Evolutionary conservation across 305 asterid genomes (phyloP).

Genomic region (Ajuga reptans): DNA sequence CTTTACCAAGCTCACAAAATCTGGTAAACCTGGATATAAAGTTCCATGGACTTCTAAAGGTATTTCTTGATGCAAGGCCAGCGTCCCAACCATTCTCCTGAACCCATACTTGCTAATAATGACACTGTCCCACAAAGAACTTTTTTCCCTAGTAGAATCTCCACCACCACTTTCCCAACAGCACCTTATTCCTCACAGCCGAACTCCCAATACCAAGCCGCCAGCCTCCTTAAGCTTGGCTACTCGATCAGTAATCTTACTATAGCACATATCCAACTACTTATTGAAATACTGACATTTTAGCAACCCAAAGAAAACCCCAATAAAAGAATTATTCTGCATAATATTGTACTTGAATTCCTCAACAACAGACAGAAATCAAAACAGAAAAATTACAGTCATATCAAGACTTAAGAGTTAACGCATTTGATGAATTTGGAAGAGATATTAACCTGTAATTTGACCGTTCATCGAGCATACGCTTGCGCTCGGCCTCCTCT

Average conservation of each 20-base stretch:
- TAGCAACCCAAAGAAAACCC: background rate
- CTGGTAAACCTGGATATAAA: too few relatives aligned
- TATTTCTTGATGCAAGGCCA: too few relatives aligned
- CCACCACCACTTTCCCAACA: too few relatives aligned
- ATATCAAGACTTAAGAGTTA: background rate
- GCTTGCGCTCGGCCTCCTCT: slow-evolving; percentile 90
- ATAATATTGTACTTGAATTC: background rate
- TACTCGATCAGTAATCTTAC: background rate
- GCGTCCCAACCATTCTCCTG: too few relatives aligned
- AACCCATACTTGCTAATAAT: too few relatives aligned
- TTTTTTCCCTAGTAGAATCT: too few relatives aligned
- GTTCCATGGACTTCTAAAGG: too few relatives aligned
- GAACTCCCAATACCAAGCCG: too few relatives aligned
- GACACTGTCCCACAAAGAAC: too few relatives aligned
- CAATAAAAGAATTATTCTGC: background rate
- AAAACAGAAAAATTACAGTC: background rate
- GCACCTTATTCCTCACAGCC: too few relatives aligned
- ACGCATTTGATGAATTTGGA: background rate
- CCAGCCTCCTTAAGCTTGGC: too few relatives aligned
- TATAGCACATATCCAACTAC: slow-evolving; percentile 9
- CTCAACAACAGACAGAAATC: background rate
- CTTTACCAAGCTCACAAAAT: too few relatives aligned
- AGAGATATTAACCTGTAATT: slow-evolving; percentile 58
- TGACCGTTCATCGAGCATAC: slow-evolving; percentile 87
- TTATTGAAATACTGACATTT: background rate